These are phyloP conservation scores for Podospora australis DNA, from an alignment of 495 filamentous ascomycete genomes.

Conservation along the genomic window DNA sequence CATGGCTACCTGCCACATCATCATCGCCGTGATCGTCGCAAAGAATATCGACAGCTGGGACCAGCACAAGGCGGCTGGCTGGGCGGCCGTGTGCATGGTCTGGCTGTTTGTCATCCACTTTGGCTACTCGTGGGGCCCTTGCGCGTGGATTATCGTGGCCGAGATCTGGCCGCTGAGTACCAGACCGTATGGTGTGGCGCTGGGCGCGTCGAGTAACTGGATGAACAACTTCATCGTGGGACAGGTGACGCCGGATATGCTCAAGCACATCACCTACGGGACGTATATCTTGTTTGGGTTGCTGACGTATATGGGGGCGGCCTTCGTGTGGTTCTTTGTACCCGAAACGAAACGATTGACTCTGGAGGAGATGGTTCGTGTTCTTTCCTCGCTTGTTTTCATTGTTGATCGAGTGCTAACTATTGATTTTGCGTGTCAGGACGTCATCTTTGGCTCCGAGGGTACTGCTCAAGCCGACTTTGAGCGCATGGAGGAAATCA, in stretches of 20 bases:
- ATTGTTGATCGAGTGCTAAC: constrained; percentile 8
- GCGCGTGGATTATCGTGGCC: constrained; percentile 64
- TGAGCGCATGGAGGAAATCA: constrained; percentile 66
- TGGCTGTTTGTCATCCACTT: constrained; percentile 81
- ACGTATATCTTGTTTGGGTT: constrained; percentile 76
- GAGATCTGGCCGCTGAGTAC: constrained; percentile 75
- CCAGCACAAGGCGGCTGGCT: constrained; percentile 57
- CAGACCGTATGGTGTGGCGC: constrained; percentile 64
- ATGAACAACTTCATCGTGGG: constrained; percentile 56
- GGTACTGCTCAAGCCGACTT: constrained; percentile 64
- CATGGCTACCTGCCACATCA: constrained; percentile 58
- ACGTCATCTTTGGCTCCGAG: constrained; percentile 69
- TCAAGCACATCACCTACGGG: constrained; percentile 62
- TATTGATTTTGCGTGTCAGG: constrained; percentile 43
- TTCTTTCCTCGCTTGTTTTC: constrained; percentile 3
- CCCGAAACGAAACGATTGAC: constrained; percentile 66
- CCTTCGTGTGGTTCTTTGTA: constrained; percentile 70
- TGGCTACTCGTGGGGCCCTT: constrained; percentile 68
- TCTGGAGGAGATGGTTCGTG: constrained; percentile 49
- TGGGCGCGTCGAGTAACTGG: constrained; percentile 58
- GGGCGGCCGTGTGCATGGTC: constrained; percentile 74
- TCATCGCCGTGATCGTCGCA: constrained; percentile 68
- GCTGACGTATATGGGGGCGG: constrained; percentile 59
- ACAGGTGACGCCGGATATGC: constrained; percentile 71
- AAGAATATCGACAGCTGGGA: constrained; percentile 54